Evolutionary conservation across 495 filamentous ascomycete species (phyloP).

Genomic region (Trichoderma asperelloides): DNA sequence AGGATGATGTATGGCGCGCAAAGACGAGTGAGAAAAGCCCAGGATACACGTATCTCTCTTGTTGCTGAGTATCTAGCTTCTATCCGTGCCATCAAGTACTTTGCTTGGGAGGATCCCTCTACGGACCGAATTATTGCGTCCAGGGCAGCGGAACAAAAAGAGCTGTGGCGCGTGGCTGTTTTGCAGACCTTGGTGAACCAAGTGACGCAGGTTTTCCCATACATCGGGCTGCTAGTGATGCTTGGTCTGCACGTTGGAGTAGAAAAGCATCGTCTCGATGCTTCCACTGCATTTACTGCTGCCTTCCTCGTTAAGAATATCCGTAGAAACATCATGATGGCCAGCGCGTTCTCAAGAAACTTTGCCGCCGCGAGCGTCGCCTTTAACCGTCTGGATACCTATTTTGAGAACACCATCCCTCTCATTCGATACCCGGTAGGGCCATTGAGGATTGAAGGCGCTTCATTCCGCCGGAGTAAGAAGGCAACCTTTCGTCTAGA

Average conservation of each 20-base stretch:
- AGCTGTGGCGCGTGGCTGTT: slow-evolving; percentile 37
- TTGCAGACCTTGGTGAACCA: slow-evolving; percentile 24
- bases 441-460: slow-evolving; percentile 30
- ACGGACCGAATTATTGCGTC: slow-evolving; percentile 31
- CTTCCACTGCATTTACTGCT: slow-evolving; percentile 41
- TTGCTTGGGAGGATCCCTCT: slow-evolving; percentile 42
- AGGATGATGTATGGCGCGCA: slow-evolving; percentile 32
- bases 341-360: slow-evolving; percentile 28
- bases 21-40: slow-evolving; percentile 35
- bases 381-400: slow-evolving; percentile 37
- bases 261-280: slow-evolving; percentile 31
- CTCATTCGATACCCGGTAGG: slow-evolving; percentile 33
- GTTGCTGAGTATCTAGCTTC: slow-evolving; percentile 40
- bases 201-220: slow-evolving; percentile 32
- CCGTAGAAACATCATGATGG: slow-evolving; percentile 33
- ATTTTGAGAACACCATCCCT: slow-evolving; percentile 33
- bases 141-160: slow-evolving; percentile 35
- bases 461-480: slow-evolving; percentile 36
- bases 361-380: slow-evolving; percentile 34
- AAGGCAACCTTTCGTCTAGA: slow-evolving; percentile 36
- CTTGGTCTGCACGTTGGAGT: slow-evolving; percentile 34
- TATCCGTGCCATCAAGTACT: slow-evolving; percentile 43
- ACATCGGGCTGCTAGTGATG: slow-evolving; percentile 34
- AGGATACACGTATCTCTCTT: slow-evolving; percentile 41
- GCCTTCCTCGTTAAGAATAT: slow-evolving; percentile 35